Evolutionary conservation across 345 rosid species (phyloP), one percentile per base, ranked within the genome.

Genomic region (Gossypium mustelinum): DNA sequence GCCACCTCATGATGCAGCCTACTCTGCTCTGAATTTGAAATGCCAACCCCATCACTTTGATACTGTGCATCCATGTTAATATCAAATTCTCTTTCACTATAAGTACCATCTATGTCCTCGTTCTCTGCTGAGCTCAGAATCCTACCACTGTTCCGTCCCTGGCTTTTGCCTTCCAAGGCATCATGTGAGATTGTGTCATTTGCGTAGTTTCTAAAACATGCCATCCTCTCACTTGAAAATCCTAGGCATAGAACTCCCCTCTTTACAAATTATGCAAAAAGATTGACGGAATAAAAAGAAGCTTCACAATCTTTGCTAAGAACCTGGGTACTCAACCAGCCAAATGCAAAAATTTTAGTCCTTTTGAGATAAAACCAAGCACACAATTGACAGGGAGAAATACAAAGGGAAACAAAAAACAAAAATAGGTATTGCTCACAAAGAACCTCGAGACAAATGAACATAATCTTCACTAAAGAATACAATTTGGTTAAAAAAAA

Each of bases 191-290:
- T 83, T 17, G 86, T 76, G 29, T 89, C 93, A 73, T 80, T 85
- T 0, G 89, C 77, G 76, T 86, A 90, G 78, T 92, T 87, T 85
- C 97, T 89, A 76, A 88, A 89, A 80, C 88, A 93, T 22, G 98
- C 95, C 99, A 96, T 96, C 76, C 81, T 82, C 79, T 85, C 80
- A 81, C 90, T 91, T 88, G 83, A 87, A 89, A 79, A 75, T 72
- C 74, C 65, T 54, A 64, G 7, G 64, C 12, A 59, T 65, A 44
- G 9, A 70, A 39, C 66, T 62, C 39, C 61, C 34, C 45, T 72
- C 66, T 60, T 66, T 9, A 34, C 34, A 60, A 57, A 55, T 70
- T 12, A 54, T 43, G 63, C 29, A 68, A 74, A 22, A 8, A 16
- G 41, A 27, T 51, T n/a, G 56, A 65, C 50, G 24, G 39, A 20